Percentiles rank a stretch among this genome's conserved stretches.
Conservation (phyloP, 331 rosid species). For the Acacia concinna region DNA sequence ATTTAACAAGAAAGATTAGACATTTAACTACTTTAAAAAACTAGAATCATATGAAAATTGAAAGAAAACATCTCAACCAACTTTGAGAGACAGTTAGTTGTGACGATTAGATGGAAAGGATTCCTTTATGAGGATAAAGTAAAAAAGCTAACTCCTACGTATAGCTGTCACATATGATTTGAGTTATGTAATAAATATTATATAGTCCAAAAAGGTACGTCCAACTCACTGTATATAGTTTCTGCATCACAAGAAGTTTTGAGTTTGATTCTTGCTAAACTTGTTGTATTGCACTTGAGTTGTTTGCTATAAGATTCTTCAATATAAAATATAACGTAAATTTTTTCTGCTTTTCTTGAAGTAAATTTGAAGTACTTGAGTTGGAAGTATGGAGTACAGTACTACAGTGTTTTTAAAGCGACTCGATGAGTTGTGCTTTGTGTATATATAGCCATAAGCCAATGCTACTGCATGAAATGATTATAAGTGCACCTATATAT, state of each 20-base stretch:
- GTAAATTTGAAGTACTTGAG: constrained; percentile 27
- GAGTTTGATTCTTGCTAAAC: not conserved
- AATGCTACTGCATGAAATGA: constrained; percentile 22
- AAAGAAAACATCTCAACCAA: constrained; percentile 34
- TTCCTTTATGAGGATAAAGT: constrained; percentile 32
- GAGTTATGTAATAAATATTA: constrained; percentile 26
- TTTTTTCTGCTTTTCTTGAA: not conserved
- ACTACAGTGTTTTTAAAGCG: not conserved
- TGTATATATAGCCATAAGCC: constrained; percentile 15
- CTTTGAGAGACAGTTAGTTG: constrained; percentile 60
- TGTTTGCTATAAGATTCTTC: not conserved
- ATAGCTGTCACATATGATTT: constrained; percentile 29
- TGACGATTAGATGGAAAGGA: constrained; percentile 63
- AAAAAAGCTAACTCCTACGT: constrained; percentile 36
- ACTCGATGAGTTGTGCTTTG: constrained; percentile 22
- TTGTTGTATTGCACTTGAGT: not conserved
- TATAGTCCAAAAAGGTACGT: not conserved
- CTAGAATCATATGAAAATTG: not conserved
- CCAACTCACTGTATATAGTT: not conserved
- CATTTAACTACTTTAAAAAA: constrained; percentile 17
- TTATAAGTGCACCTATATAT: not conserved
- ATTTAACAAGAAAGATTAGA: constrained; percentile 20
- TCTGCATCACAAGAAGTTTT: not conserved
- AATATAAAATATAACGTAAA: not conserved
- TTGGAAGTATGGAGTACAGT: not conserved